A percentile compares a stretch with the other conserved stretches of the same genome.
phyloP scores from a whole-genome alignment of 352 stramenopile species.

The Phytophthora podocarpi region DNA sequence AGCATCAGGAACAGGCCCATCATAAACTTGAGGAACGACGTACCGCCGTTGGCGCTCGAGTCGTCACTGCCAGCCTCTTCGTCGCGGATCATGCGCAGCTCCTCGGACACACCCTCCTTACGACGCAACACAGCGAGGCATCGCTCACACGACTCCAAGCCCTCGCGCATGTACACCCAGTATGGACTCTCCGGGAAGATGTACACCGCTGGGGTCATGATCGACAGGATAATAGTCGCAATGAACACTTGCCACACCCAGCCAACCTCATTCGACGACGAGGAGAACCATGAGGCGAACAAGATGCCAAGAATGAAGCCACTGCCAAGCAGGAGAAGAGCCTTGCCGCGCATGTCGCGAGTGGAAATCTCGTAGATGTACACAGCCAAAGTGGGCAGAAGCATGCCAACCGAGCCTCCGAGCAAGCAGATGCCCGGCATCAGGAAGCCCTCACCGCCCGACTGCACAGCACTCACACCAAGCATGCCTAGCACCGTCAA shows the following conservation, averaged over 20 bases:
- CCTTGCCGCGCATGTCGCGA: constrained; percentile 82
- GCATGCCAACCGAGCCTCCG: constrained; percentile 57
- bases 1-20: constrained; percentile 74
- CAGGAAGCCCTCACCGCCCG: constrained; percentile 56
- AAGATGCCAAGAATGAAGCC: constrained; percentile 73
- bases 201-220: constrained; percentile 82
- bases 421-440: constrained; percentile 70
- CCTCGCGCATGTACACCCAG: constrained; percentile 84
- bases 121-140: constrained; percentile 75
- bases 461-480: constrained; percentile 63
- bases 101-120: constrained; percentile 75
- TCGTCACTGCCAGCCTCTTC: constrained; percentile 57
- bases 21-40: constrained; percentile 65
- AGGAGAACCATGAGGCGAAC: constrained; percentile 70
- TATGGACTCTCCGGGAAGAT: constrained; percentile 88
- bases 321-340: constrained; percentile 71
- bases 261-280: constrained; percentile 70
- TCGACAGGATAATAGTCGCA: constrained; percentile 73
- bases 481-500: constrained; percentile 76
- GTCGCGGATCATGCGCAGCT: constrained; percentile 80
- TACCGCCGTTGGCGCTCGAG: constrained; percentile 32
- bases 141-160: constrained; percentile 73
- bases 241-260: constrained; percentile 90
- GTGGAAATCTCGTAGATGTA: constrained; percentile 91
- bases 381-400: constrained; percentile 75